phyloP scores from a whole-genome alignment of 192 early-diverging fungal genomes.

The Podila clonocystis region DNA sequence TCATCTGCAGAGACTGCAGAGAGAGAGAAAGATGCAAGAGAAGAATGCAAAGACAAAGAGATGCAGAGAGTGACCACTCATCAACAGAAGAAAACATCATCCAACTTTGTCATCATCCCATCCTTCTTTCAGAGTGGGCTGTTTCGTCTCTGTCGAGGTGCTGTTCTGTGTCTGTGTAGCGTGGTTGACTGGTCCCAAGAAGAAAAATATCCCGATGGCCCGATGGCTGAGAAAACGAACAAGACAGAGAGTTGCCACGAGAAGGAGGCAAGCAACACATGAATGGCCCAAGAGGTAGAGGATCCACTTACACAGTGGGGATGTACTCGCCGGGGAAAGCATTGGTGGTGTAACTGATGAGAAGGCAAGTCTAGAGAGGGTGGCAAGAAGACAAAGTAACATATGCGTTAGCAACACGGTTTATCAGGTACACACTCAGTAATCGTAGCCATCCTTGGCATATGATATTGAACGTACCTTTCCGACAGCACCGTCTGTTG shows the following conservation, averaged over 20 bases:
- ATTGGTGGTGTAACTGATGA: slow-evolving; percentile 99
- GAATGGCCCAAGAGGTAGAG: background rate
- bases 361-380: slow-evolving; percentile 88
- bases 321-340: slow-evolving; percentile 99
- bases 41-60: background rate
- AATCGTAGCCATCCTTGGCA: too few relatives aligned
- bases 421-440: too few relatives aligned
- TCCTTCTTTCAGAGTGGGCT: background rate
- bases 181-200: too few relatives aligned
- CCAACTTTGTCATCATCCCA: too few relatives aligned
- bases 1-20: background rate
- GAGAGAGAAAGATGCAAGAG: background rate
- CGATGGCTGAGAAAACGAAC: too few relatives aligned
- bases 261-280: background rate
- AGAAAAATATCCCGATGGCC: background rate
- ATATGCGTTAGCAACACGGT: background rate
- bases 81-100: too few relatives aligned
- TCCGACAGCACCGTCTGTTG: slow-evolving; percentile 39
- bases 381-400: background rate
- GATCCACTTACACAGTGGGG: slow-evolving; percentile 91
- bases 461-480: slow-evolving; percentile 13
- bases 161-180: too few relatives aligned
- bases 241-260: background rate
- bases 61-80: background rate
- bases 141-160: background rate